Base-by-base conservation (phyloP, 768 basidiomycete species). In the Holtermanniella nyarrowii region DNA sequence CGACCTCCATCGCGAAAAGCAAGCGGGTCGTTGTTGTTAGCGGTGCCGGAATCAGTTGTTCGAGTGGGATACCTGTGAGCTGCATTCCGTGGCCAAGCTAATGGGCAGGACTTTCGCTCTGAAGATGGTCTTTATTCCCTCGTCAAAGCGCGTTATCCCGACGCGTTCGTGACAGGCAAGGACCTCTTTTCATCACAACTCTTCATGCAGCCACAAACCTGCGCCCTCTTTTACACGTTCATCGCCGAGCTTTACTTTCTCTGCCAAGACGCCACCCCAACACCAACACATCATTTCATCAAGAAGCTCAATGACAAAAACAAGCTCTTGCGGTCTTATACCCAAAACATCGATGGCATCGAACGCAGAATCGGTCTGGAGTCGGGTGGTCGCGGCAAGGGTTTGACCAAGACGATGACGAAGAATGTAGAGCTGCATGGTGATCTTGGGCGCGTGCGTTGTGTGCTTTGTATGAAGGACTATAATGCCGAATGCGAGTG, bases 271-370 rank as follows among this genome's bases (percentile, higher is more conserved):
- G 86, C 86, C n/a, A 68, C 78, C 24, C 90, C 90, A 1, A 82
- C 88, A 0, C 78, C 82, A 1, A 95, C 95, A 1, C 95, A 99
- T 68, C 77, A 76, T 48, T 95, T 99, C 70, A 81, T 99, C 53
- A 82, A 83, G 62, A 81, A 80, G 3, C 78, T 97, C 1, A 86
- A 95, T 58, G 70, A 78, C 14, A 89, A 87, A 71, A 82, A 82
- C 46, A 90, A 85, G 71, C 74, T 99, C 10, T 68, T 93, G 22
- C 80, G 95, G 53, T 86, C 84, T 12, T 99, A 96, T 70, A 96
- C 95, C 0, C 95, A 99, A 73, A 99, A 99, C 68, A 91, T 99
- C 42, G 95, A 99, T 72, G 93, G 89, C 11, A 74, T 99, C 12
- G 95, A 99, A 66, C 84, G 82, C 61, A 76, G 77, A 49, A 80